Percentiles rank a stretch among this genome's conserved stretches.
Evolutionary conservation across 352 stramenopile species (phyloP).

Genomic region (Ophiocytium majus): DNA sequence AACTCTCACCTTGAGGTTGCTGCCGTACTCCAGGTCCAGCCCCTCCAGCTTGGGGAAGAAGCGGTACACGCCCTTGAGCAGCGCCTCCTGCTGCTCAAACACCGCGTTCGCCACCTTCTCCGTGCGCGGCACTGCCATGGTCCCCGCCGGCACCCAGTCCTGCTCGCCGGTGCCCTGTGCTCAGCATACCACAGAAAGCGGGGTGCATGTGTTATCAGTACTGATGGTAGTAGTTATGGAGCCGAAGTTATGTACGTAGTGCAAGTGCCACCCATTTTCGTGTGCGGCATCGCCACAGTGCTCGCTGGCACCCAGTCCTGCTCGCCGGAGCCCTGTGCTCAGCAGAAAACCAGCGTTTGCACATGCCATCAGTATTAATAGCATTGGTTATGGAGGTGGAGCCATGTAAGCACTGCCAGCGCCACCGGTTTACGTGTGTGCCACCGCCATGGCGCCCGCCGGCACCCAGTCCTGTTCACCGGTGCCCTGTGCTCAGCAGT

Average conservation of each 20-base stretch:
- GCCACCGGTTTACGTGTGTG: conserved; percentile 39
- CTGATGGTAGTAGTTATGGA: no score
- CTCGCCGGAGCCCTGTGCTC: neutral
- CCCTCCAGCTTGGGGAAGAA: conserved; percentile 47
- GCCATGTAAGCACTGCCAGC: conserved; percentile 44
- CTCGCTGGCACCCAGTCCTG: conserved; percentile 46
- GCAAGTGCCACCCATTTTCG: conserved; percentile 40
- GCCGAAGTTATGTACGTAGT: no score
- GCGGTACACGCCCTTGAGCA: conserved; percentile 37
- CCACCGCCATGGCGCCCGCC: conserved; percentile 45
- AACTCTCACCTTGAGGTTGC: conserved; percentile 47
- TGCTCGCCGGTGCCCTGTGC: conserved; percentile 5
- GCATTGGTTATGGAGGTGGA: no score
- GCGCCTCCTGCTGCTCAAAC: conserved; percentile 52
- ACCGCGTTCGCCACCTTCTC: conserved; percentile 47
- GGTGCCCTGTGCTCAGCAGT: no score
- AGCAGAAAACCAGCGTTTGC: no score
- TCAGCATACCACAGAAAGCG: no score
- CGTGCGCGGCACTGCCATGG: conserved; percentile 45
- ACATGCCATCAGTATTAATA: no score
- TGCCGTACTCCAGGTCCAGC: conserved; percentile 51
- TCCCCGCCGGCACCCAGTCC: conserved; percentile 47
- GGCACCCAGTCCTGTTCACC: conserved; percentile 43
- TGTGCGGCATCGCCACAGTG: conserved; percentile 46
- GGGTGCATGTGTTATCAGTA: no score